Base-by-base conservation (phyloP, 1,284 basidiomycete genomes). In the Pseudozyma thailandica region DNA sequence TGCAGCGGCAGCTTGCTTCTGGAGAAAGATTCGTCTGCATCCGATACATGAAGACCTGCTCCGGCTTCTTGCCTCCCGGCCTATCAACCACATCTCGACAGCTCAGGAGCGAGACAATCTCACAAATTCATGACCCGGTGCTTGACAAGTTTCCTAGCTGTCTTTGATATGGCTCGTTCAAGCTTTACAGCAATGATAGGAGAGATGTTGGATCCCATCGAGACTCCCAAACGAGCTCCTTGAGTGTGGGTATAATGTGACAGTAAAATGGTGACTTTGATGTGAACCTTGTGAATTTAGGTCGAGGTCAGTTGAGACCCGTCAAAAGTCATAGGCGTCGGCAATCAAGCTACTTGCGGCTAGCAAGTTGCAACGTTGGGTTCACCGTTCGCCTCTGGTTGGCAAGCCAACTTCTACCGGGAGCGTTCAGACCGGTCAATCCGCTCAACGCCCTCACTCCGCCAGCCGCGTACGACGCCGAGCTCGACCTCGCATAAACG, bases 401-500 rank as follows among this genome's bases (percentile, higher is more conserved):
- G 2, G 33, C 59, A 9, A 69, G 59, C 65, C 65, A 69, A 41
- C 65, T 69, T 6, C 57, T 33, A 10, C 63, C 63, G 6, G 63
- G 56, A n/a, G 57, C 57, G 12, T 56, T 60, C 10, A 60, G 30
- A 13, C 63, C 57, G n/a, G 52, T 49, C 43, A 66, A 52, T 12
- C 59, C 59, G 15, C 48, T 47, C 6, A 62, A 53, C 45, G 63
- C 63, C 20, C 53, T 39, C 16, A 66, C 57, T 48, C 63, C 63
- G 18, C 63, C 57, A 52, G 57, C 63, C 44, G 64, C 50, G 18
- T 50, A 68, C 35, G 50, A 53, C 4, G 57, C 52, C 38, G 63
- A 66, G 41, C 27, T 44, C 27, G 37, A 28, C 6, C 64, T 35
- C 5, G 41, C 55, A 10, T 35, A 35, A 16, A 35, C 33, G 33